These are phyloP conservation scores for Sporothrix inflata DNA, from an alignment of 2,329 filamentous ascomycete species.

Conservation along the genomic window DNA sequence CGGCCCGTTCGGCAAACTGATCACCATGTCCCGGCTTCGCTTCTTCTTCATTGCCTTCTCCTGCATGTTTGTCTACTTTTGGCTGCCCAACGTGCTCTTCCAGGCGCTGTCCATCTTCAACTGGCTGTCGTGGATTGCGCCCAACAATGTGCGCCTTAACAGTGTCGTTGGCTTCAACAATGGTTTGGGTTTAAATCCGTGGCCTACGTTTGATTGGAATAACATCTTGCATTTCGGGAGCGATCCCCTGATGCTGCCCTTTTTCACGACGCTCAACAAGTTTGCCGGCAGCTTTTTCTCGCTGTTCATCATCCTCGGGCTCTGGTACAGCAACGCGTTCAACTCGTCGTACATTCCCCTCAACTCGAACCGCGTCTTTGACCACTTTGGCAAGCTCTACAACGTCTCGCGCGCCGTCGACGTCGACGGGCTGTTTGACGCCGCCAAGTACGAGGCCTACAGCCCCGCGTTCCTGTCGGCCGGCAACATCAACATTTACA, in stretches of 20 bases:
- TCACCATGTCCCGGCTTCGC: neutral
- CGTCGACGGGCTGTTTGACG: neutral
- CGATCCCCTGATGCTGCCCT: neutral
- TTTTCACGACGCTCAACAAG: slow-evolving; percentile 5
- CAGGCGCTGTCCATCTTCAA: neutral
- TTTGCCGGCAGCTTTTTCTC: neutral
- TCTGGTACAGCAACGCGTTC: slow-evolving; percentile 13
- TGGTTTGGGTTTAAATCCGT: neutral
- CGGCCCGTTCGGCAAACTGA: neutral
- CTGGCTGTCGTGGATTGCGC: slow-evolving; percentile 5
- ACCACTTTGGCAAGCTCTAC: neutral
- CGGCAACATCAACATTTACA: slow-evolving; percentile 55
- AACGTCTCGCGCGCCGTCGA: neutral
- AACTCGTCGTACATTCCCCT: neutral
- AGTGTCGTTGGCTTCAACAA: slow-evolving; percentile 10
- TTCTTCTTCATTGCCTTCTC: neutral
- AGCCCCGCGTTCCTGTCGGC: slow-evolving; percentile 57
- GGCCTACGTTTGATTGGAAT: slow-evolving; percentile 2
- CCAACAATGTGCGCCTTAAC: neutral
- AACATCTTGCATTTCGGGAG: neutral
- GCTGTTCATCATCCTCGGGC: neutral
- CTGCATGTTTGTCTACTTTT: slow-evolving; percentile 13
- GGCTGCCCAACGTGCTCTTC: neutral
- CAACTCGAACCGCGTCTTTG: slow-evolving; percentile 14
- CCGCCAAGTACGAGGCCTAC: slow-evolving; percentile 51